A percentile compares a stretch with the other conserved stretches of the same genome.
Conservation (phyloP, 306 rosid genomes). For the Cucumis hystrix region DNA sequence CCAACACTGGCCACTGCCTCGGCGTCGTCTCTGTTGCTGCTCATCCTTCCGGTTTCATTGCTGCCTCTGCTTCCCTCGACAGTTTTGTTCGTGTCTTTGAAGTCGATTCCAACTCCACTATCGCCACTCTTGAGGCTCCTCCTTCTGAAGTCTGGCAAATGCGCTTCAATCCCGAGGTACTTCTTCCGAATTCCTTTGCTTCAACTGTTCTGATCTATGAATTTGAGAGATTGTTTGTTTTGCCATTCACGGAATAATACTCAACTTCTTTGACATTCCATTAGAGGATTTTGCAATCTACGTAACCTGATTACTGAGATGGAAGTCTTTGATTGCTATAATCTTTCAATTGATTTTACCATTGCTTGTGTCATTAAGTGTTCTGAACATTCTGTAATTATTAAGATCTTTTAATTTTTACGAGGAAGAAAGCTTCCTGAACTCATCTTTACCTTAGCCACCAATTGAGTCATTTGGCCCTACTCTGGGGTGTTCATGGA, state of each 20-base stretch:
- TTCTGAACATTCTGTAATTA: neutral
- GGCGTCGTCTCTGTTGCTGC: conserved; percentile 94
- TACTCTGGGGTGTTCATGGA: neutral
- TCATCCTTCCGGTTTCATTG: conserved; percentile 74
- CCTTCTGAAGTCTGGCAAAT: conserved; percentile 99
- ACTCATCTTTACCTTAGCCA: neutral
- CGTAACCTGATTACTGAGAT: neutral
- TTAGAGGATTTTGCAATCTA: neutral
- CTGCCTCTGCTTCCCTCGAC: conserved; percentile 94
- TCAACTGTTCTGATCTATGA: neutral
- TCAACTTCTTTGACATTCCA: neutral
- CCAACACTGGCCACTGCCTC: conserved; percentile 87
- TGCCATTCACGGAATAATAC: neutral
- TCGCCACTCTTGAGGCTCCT: conserved; percentile 90
- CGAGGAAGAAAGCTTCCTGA: neutral
- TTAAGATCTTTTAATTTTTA: neutral
- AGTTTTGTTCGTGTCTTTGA: conserved; percentile 83
- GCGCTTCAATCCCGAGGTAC: conserved; percentile 81
- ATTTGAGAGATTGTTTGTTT: neutral
- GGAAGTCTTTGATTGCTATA: neutral
- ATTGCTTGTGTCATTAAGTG: neutral
- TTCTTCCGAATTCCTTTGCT: neutral
- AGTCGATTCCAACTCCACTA: conserved; percentile 72
- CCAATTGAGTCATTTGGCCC: neutral
- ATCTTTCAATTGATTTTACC: neutral